phyloP scores from a whole-genome alignment of 129 eudicot species.

The Escallonia rubra region DNA sequence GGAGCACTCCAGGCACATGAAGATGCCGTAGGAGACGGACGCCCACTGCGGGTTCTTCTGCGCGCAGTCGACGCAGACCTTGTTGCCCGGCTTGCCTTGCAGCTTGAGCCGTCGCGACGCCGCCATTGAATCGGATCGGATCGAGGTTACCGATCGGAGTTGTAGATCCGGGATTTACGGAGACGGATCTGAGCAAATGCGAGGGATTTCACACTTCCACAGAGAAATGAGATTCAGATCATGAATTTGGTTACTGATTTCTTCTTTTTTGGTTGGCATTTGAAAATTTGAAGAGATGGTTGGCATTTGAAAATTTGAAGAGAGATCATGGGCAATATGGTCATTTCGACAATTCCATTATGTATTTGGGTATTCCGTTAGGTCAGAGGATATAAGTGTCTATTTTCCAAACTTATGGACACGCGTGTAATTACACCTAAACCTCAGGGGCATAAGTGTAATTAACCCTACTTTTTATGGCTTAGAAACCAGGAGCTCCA shows the following conservation, averaged over 20 bases:
- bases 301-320: no score
- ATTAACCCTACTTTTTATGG: no score
- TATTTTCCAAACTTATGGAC: no score
- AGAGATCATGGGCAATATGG: no score
- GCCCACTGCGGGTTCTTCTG: slow-evolving; percentile 98
- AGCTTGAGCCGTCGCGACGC: slow-evolving; percentile 79
- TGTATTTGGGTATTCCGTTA: no score
- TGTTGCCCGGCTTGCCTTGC: slow-evolving; percentile 69
- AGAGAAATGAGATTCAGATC: not conserved
- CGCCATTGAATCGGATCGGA: slow-evolving; percentile 25
- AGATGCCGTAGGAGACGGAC: slow-evolving; percentile 75
- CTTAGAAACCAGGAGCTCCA: no score
- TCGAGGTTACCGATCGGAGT: not conserved
- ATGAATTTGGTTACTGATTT: not conserved
- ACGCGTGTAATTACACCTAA: no score
- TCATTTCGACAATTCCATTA: no score
- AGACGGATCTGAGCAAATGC: not conserved
- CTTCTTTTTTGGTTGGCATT: no score
- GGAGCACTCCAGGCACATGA: slow-evolving; percentile 90
- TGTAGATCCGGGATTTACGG: not conserved
- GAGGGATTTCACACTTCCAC: not conserved
- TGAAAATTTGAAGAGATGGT: no score
- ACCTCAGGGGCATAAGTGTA: no score
- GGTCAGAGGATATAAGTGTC: no score
- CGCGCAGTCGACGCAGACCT: slow-evolving; percentile 83